Base-by-base conservation (phyloP, 1,139 yeast species). In the Debaryomyces nepalensis region DNA sequence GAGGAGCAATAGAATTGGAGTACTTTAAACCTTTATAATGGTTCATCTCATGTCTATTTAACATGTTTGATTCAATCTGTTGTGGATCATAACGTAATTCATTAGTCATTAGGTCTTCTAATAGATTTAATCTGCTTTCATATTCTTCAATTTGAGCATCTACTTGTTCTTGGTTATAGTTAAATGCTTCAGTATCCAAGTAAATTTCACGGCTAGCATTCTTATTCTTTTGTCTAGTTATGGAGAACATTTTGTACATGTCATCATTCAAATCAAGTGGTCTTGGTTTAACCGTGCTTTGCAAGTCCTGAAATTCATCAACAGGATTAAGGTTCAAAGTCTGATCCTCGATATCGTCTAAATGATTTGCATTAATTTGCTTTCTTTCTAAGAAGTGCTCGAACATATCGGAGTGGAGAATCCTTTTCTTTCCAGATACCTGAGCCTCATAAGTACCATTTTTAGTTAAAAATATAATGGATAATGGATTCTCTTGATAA, bases 331-430 rank as follows among this genome's bases (percentile, higher is more conserved):
- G 40, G 12, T 41, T 46, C 7, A 49, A 5, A 39, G 10, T 15
- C 41, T 34, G 40, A 31, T 16, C 36, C 18, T 29, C 21, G 11
- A 46, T 40, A 18, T 50, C 50, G 15, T 59, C 53, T 8, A 49
- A 31, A 23, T 51, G 50, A 14, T 50, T 50, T 8, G 47, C 39
- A 36, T 58, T 51, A 32, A 60, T 48, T 7, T 51, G 45, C 15
- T 58, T 56, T 35, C 66, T 49, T 10, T 40, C 37, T 34, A 66
- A 52, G 45, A 50, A 63, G 7, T 52, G 45, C 40, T 61, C 55
- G 39, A 65, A 56, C 54, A 65, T 44, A 16, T 60, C 59, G 7
- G 65, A 48, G 43, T 59, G 61, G 10, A 58, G 59, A 12, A 66
- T 48, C 44, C 64, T 53, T 38, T 61, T 40, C 19, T 51, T 51